Percentiles rank a stretch among this genome's conserved stretches.
Conservation (phyloP, 345 rosid species). For the Firmiana major region DNA sequence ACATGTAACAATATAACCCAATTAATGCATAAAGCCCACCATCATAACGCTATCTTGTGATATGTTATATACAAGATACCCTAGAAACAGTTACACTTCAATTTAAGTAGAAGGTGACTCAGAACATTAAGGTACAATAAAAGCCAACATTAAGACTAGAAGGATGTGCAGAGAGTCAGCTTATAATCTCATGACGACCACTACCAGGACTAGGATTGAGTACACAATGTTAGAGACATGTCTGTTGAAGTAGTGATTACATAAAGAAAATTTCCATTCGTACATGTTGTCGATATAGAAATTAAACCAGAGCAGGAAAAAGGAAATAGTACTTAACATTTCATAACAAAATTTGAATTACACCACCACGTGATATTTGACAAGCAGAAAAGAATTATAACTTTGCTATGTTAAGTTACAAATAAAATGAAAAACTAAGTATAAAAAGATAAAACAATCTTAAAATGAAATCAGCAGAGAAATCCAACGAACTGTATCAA, state of each 20-base stretch:
- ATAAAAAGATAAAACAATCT: not conserved
- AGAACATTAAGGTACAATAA: not conserved
- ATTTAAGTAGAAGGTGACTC: not conserved
- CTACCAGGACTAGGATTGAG: not conserved
- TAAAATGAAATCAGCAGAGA: not conserved
- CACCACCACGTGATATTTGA: not conserved
- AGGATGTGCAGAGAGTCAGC: not conserved
- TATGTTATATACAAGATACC: not conserved
- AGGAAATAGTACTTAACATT: not conserved
- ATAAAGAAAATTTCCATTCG: not conserved
- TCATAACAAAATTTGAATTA: not conserved
- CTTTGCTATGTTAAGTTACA: not conserved
- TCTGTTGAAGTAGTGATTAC: not conserved
- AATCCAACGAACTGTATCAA: not conserved
- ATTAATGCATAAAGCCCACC: not conserved
- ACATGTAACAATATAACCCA: not conserved
- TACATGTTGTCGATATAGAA: not conserved
- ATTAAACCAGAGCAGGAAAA: not conserved
- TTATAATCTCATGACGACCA: constrained; percentile 4
- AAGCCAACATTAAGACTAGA: not conserved
- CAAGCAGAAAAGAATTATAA: not conserved
- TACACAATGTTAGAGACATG: not conserved
- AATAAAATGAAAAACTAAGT: constrained; percentile 2
- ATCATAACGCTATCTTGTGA: not conserved
- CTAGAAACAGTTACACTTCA: not conserved